These are phyloP conservation scores for Pichia sp. DNA, from an alignment of 1,139 yeast species.

Conservation along the genomic window DNA sequence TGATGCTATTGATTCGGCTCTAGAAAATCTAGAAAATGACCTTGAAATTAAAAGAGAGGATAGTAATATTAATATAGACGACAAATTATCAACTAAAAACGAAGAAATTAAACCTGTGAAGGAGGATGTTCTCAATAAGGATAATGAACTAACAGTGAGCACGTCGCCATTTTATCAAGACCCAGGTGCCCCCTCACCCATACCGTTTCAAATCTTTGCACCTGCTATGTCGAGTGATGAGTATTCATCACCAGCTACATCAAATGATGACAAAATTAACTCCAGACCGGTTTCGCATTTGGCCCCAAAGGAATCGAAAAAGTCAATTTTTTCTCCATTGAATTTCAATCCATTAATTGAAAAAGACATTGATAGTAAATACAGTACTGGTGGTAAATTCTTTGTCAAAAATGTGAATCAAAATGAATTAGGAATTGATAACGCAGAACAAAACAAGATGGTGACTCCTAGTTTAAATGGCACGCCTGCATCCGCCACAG, in stretches of 20 bases:
- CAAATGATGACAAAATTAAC: neutral
- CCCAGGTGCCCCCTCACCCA: slow-evolving; percentile 78
- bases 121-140: too few species aligned
- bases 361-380: slow-evolving; percentile 71
- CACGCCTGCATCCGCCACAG: neutral
- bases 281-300: slow-evolving; percentile 1
- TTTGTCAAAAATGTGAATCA: slow-evolving; percentile 38
- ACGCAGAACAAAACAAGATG: neutral
- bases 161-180: slow-evolving; percentile 53
- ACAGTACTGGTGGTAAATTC: slow-evolving; percentile 81
- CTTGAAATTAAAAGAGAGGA: too few species aligned
- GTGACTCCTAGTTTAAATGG: neutral
- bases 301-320: slow-evolving; percentile 27
- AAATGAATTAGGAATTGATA: neutral
- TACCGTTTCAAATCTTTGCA: slow-evolving; percentile 52
- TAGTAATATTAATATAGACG: too few species aligned
- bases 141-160: too few species aligned
- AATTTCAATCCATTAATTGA: slow-evolving; percentile 74
- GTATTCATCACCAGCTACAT: slow-evolving; percentile 9
- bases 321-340: slow-evolving; percentile 73
- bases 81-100: too few species aligned
- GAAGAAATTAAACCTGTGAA: too few species aligned
- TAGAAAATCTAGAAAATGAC: slow-evolving; percentile 2
- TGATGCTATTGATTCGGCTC: slow-evolving; percentile 20
- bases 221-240: slow-evolving; percentile 23